phyloP scores from a whole-genome alignment of 2,329 filamentous ascomycete genomes.

The Aspergillus melleus region DNA sequence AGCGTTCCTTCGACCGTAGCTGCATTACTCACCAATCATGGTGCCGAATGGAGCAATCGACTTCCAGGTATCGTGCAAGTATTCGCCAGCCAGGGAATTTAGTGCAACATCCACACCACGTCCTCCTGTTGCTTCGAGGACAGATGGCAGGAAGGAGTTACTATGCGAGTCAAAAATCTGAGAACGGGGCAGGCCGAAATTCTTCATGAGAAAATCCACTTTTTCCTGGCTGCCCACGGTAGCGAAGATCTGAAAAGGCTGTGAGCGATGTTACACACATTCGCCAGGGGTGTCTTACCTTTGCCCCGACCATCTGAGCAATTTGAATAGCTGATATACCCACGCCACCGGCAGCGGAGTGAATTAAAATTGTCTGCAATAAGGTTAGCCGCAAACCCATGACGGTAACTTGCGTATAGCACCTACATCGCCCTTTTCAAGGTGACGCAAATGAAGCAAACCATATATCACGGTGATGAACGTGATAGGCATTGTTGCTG shows the following conservation, averaged over 20 bases:
- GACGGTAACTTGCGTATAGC: neutral
- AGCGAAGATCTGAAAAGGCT: slow-evolving; percentile 3
- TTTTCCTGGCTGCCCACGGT: slow-evolving; percentile 22
- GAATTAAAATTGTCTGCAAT: slow-evolving; percentile 21
- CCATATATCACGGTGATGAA: neutral
- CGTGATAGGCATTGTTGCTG: slow-evolving; percentile 2
- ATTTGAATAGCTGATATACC: slow-evolving; percentile 25
- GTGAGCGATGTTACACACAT: neutral
- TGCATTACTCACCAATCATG: slow-evolving; percentile 10
- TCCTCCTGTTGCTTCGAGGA: slow-evolving; percentile 19
- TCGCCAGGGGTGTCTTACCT: neutral
- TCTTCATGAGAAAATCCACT: slow-evolving; percentile 8
- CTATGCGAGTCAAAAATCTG: slow-evolving; percentile 25
- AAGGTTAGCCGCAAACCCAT: neutral
- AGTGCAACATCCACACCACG: slow-evolving; percentile 23
- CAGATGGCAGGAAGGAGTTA: slow-evolving; percentile 12
- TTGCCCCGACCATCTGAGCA: slow-evolving; percentile 1
- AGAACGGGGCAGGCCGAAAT: slow-evolving; percentile 13
- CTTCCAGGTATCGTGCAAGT: slow-evolving; percentile 5
- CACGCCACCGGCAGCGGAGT: slow-evolving; percentile 21
- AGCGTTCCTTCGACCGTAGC: neutral
- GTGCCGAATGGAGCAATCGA: slow-evolving; percentile 24
- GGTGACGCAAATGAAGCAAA: neutral
- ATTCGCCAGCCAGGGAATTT: slow-evolving; percentile 9
- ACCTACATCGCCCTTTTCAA: neutral